A percentile compares a stretch with the other conserved stretches of the same genome.
phyloP scores from a whole-genome alignment of 208 protist genomes.

The Crithidia bombi region DNA sequence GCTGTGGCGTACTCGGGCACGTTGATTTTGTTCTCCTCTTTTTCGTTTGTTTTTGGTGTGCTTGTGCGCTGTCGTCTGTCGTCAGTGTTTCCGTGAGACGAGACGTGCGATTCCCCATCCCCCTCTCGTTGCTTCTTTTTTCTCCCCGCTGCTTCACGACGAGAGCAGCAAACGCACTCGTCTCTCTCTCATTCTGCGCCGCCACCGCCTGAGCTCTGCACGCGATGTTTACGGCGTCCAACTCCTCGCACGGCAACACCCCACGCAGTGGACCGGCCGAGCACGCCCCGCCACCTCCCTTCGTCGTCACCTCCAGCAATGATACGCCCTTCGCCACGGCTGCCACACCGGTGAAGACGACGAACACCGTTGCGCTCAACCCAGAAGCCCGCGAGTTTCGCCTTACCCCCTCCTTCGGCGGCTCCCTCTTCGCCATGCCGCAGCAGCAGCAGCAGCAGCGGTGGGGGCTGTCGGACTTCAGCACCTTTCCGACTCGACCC shows the following conservation, averaged over 20 bases:
- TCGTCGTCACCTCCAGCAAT: conserved; percentile 37
- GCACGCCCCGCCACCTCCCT: conserved; percentile 7
- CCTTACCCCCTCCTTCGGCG: conserved; percentile 17
- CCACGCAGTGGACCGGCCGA: conserved; percentile 4
- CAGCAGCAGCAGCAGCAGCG: conserved; percentile 7
- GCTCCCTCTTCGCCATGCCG: conserved; percentile 39
- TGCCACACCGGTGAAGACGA: conserved; percentile 2
- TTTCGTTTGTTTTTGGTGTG: background rate
- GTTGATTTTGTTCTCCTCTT: no score
- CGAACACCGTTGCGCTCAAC: conserved; percentile 13
- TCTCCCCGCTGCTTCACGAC: background rate
- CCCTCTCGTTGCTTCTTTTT: background rate
- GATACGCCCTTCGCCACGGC: conserved; percentile 9
- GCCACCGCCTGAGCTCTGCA: background rate
- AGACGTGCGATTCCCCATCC: background rate
- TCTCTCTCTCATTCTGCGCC: background rate
- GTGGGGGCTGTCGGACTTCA: conserved; percentile 13
- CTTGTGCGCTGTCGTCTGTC: background rate
- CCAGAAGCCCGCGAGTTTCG: conserved; percentile 34
- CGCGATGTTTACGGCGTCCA: conserved; percentile 3
- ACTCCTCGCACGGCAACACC: conserved; percentile 7
- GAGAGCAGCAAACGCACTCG: background rate
- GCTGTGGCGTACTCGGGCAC: no score
- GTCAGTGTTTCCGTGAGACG: background rate
- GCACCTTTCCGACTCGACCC: background rate